These are phyloP conservation scores for Penicillium subrubescens DNA, from an alignment of 495 filamentous ascomycete species.

Conservation along the genomic window DNA sequence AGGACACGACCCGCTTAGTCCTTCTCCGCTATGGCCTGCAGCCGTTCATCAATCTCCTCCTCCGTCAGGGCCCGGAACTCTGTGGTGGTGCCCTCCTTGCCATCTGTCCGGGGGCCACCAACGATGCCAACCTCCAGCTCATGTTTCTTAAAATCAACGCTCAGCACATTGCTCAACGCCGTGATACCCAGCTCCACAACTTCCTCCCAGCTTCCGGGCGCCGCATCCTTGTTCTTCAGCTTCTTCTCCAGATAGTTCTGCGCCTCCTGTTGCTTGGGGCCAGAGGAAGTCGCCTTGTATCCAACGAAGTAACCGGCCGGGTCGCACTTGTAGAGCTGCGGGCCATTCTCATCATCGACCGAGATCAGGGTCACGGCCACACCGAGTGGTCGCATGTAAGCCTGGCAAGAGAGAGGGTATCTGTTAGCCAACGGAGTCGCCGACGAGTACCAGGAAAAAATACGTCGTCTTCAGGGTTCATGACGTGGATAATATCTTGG, in stretches of 20 bases:
- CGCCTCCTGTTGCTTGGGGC: slow-evolving; percentile 97
- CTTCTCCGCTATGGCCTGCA: slow-evolving; percentile 98
- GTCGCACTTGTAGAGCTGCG: slow-evolving; percentile 98
- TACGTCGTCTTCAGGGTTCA: neutral
- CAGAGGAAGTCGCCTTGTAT: slow-evolving; percentile 96
- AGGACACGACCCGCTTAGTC: slow-evolving; percentile 58
- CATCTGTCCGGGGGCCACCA: slow-evolving; percentile 76
- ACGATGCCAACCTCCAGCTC: slow-evolving; percentile 98
- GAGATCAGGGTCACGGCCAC: slow-evolving; percentile 94
- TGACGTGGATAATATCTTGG: neutral
- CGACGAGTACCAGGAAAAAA: neutral
- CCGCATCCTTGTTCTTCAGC: slow-evolving; percentile 98
- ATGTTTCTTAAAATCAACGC: slow-evolving; percentile 99
- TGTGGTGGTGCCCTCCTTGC: slow-evolving; percentile 74
- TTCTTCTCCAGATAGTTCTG: slow-evolving; percentile 98
- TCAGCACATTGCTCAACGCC: slow-evolving; percentile 90
- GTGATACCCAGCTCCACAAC: slow-evolving; percentile 96
- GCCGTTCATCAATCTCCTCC: slow-evolving; percentile 96
- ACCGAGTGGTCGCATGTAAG: slow-evolving; percentile 96
- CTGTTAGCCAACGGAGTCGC: slow-evolving; percentile 13
- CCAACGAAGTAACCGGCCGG: slow-evolving; percentile 97
- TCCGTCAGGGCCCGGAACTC: slow-evolving; percentile 88
- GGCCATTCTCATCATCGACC: slow-evolving; percentile 86
- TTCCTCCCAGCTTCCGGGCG: slow-evolving; percentile 92
- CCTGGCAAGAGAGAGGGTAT: slow-evolving; percentile 51